phyloP scores from a whole-genome alignment of 768 basidiomycete species.

The Panus rudis region DNA sequence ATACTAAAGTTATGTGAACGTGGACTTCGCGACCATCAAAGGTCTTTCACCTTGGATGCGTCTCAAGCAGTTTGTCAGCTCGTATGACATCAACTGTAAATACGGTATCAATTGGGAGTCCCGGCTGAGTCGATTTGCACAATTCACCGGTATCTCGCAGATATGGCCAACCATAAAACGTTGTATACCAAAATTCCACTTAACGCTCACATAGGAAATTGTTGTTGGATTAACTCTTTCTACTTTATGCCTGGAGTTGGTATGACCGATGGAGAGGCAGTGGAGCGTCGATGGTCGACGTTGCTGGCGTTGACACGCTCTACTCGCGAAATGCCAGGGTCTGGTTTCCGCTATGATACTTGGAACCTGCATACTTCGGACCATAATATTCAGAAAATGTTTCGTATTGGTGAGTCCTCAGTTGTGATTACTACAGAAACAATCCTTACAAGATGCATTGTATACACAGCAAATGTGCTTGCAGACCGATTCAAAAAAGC shows the following conservation, averaged over 20 bases:
- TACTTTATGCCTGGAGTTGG: slow-evolving; percentile 8
- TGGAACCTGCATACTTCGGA: slow-evolving; percentile 13
- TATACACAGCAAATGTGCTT: too few relatives aligned
- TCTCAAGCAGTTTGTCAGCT: slow-evolving; percentile 5
- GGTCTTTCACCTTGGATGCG: slow-evolving; percentile 9
- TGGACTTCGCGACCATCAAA: slow-evolving; percentile 8
- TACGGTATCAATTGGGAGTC: slow-evolving; percentile 12
- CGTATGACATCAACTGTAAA: slow-evolving; percentile 24
- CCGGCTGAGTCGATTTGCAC: too few relatives aligned
- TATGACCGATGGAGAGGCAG: slow-evolving; percentile 12
- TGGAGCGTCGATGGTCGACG: slow-evolving; percentile 11
- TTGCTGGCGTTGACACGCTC: slow-evolving; percentile 4
- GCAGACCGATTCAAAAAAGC: too few relatives aligned
- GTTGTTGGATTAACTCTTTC: slow-evolving; percentile 6
- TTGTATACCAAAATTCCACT: slow-evolving; percentile 13
- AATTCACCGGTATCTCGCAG: too few relatives aligned
- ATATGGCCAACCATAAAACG: too few relatives aligned
- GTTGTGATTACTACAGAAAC: too few relatives aligned
- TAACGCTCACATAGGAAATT: slow-evolving; percentile 6
- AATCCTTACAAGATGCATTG: too few relatives aligned
- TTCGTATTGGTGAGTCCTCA: slow-evolving; percentile 11
- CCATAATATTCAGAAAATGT: slow-evolving; percentile 8
- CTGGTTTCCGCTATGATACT: slow-evolving; percentile 15
- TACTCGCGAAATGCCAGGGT: slow-evolving; percentile 12
- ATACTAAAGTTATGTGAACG: slow-evolving; percentile 6